These are phyloP conservation scores for Grosmannia huntii DNA, from an alignment of 2,329 filamentous ascomycete species.

Conservation along the genomic window DNA sequence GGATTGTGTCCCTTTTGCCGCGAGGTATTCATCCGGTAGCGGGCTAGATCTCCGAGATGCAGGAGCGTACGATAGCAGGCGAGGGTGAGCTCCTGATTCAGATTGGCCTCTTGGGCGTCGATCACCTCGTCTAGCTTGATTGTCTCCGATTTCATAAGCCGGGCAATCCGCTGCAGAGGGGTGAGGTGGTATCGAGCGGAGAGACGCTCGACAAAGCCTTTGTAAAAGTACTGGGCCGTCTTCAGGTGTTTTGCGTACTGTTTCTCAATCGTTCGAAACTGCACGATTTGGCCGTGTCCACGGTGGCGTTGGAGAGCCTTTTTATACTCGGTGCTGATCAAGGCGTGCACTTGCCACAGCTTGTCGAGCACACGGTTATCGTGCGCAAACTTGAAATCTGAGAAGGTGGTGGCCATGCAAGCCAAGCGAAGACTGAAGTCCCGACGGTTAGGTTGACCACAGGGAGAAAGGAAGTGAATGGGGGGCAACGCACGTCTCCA, in stretches of 20 bases:
- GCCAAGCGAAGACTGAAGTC: conserved; percentile 50
- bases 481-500: conserved; percentile 5
- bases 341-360: conserved; percentile 69
- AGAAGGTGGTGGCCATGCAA: conserved; percentile 60
- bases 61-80: conserved; percentile 78
- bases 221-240: conserved; percentile 78
- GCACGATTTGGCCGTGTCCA: conserved; percentile 39
- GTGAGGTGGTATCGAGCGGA: conserved; percentile 41
- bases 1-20: conserved; percentile 63
- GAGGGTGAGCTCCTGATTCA: conserved; percentile 48
- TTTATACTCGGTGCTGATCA: conserved; percentile 68
- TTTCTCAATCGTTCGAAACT: conserved; percentile 67
- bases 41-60: conserved; percentile 76
- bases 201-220: conserved; percentile 68
- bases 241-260: conserved; percentile 77
- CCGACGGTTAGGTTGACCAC: background rate
- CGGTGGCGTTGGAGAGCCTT: conserved; percentile 48
- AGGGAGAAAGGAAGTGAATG: background rate
- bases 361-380: conserved; percentile 51
- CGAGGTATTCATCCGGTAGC: conserved; percentile 63
- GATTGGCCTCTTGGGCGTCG: conserved; percentile 30
- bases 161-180: conserved; percentile 28
- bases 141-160: conserved; percentile 27
- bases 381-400: conserved; percentile 55
- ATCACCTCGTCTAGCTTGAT: conserved; percentile 16